Conservation (phyloP, 2,329 filamentous ascomycete genomes). For the Mycocentrospora acerina region DNA sequence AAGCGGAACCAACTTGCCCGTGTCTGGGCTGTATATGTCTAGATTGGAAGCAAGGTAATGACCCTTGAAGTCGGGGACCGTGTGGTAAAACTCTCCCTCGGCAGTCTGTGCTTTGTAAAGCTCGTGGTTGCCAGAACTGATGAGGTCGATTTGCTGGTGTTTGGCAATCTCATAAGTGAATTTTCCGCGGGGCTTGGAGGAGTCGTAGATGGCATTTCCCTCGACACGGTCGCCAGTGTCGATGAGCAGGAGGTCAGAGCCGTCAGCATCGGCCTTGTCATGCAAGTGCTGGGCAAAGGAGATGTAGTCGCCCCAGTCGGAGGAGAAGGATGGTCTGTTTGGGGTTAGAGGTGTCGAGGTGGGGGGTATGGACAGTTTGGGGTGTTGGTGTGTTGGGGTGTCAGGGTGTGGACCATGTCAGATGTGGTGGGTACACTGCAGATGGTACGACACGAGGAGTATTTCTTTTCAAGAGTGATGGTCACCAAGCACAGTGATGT, state of each 20-base stretch:
- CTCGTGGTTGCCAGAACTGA: slow-evolving; percentile 93
- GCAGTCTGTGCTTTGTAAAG: slow-evolving; percentile 81
- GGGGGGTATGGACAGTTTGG: slow-evolving; percentile 9
- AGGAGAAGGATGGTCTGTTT: slow-evolving; percentile 78
- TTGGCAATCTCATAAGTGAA: slow-evolving; percentile 87
- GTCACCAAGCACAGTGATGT: no score
- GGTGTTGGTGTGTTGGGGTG: no score
- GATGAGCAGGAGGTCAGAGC: slow-evolving; percentile 84
- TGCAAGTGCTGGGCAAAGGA: slow-evolving; percentile 86
- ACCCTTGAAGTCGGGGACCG: slow-evolving; percentile 78
- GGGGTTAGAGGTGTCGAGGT: slow-evolving; percentile 6
- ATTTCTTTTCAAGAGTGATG: no score
- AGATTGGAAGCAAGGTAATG: slow-evolving; percentile 90
- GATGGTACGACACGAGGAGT: no score
- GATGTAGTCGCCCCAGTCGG: slow-evolving; percentile 97
- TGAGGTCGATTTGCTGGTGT: slow-evolving; percentile 78
- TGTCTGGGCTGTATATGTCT: slow-evolving; percentile 76
- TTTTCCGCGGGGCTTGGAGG: slow-evolving; percentile 80
- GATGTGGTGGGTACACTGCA: not conserved
- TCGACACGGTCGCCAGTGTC: slow-evolving; percentile 94
- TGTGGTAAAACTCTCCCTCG: slow-evolving; percentile 73
- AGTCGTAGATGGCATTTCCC: slow-evolving; percentile 92
- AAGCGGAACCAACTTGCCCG: slow-evolving; percentile 71
- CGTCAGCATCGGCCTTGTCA: slow-evolving; percentile 72
- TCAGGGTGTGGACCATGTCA: slow-evolving; percentile 8